Conservation (phyloP, 2,329 filamentous ascomycete genomes). For the Didymella lethalis region DNA sequence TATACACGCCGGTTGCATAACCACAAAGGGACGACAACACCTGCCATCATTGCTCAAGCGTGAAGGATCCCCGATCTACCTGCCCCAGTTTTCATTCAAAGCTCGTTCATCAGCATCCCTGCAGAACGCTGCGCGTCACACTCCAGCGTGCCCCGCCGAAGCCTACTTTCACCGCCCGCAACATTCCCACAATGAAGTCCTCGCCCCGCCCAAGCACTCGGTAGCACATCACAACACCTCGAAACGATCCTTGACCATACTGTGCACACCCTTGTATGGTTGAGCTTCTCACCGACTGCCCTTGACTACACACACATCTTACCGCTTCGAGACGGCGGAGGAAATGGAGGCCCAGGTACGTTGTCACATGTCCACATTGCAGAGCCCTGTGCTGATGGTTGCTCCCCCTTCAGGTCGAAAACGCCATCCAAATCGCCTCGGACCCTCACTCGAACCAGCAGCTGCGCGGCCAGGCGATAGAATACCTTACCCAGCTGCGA, state of each 20-base stretch:
- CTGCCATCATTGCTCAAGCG: slow-evolving; percentile 3
- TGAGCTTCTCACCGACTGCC: slow-evolving; percentile 22
- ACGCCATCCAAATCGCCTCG: slow-evolving; percentile 93
- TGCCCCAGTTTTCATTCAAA: slow-evolving; percentile 13
- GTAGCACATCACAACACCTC: slow-evolving; percentile 40
- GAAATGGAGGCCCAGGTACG: slow-evolving; percentile 52
- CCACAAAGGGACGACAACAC: slow-evolving; percentile 14
- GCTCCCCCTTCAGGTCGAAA: slow-evolving; percentile 72
- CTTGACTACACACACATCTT: slow-evolving; percentile 29
- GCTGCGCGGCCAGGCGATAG: slow-evolving; percentile 83
- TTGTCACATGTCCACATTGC: slow-evolving; percentile 5
- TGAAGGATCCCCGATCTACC: slow-evolving; percentile 4
- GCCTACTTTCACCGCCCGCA: slow-evolving; percentile 47
- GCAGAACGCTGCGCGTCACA: slow-evolving; percentile 33
- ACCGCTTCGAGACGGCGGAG: slow-evolving; percentile 40
- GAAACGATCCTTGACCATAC: slow-evolving; percentile 26
- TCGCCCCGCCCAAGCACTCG: slow-evolving; percentile 43
- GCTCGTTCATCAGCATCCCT: slow-evolving; percentile 22
- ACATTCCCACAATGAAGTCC: slow-evolving; percentile 47
- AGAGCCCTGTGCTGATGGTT: slow-evolving; percentile 3
- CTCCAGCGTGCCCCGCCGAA: slow-evolving; percentile 41
- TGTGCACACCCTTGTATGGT: slow-evolving; percentile 32
- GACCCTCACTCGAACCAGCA: slow-evolving; percentile 75
- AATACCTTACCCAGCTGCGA: slow-evolving; percentile 79
- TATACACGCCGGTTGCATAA: slow-evolving; percentile 8